Conservation (phyloP, 2,329 filamentous ascomycete species). For the Cordyceps cateniannulata region DNA sequence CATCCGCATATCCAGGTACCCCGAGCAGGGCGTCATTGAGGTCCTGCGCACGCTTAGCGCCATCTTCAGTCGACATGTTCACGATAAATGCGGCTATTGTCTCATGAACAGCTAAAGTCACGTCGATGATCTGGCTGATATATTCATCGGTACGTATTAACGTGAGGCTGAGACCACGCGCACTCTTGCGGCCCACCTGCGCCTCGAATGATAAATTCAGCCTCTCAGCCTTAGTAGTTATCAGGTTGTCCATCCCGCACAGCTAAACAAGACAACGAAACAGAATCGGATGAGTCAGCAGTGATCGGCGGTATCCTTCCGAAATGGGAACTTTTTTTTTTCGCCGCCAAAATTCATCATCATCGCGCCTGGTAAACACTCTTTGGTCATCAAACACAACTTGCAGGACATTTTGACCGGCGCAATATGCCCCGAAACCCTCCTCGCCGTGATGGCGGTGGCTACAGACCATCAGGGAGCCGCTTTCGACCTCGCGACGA, state of each 20-base stretch:
- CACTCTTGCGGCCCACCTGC: neutral
- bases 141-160: too few relatives aligned
- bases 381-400: neutral
- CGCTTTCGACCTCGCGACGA: slow-evolving; percentile 6
- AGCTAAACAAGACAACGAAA: too few relatives aligned
- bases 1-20: slow-evolving; percentile 24
- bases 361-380: neutral
- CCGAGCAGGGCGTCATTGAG: slow-evolving; percentile 22
- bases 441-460: slow-evolving; percentile 9
- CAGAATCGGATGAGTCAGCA: slow-evolving; percentile 8
- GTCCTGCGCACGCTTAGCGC: slow-evolving; percentile 21
- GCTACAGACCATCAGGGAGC: neutral
- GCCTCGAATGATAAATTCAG: too few relatives aligned
- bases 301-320: neutral
- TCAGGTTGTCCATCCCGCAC: too few relatives aligned
- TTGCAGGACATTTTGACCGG: neutral
- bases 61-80: slow-evolving; percentile 12
- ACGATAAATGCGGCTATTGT: neutral
- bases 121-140: neutral
- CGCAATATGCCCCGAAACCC: slow-evolving; percentile 9
- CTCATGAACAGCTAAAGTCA: neutral
- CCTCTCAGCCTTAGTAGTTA: too few relatives aligned
- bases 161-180: neutral
- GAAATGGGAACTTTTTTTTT: neutral
- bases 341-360: neutral